Evolutionary conservation across 164 flowering plant species (phyloP), one percentile per base, ranked within the genome.

Genomic region (Santalum album): DNA sequence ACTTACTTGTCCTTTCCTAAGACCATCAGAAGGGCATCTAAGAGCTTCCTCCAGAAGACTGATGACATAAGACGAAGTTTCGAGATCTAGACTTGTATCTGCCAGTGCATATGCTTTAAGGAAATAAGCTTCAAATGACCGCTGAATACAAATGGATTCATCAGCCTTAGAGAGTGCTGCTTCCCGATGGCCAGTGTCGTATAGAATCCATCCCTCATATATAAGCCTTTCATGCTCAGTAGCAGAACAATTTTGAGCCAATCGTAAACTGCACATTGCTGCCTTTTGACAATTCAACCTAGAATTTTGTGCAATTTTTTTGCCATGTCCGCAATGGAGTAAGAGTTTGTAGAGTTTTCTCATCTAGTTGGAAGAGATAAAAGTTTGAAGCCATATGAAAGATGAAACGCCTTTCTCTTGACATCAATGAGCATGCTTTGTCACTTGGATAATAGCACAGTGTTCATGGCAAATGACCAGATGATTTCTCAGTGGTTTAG

Each of bases 201-300:
- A 84, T 19, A 80, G 63, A 55, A 82, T 78, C 88, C 91, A 82
- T 45, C 91, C 91, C 73, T 84, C 91, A 58, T 84, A 84, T 2
- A 84, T 76, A 58, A 82, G 73, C 67, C 74, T 76, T 59, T 84
- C 91, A 55, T 76, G 76, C 60, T 79, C 72, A 39, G 81, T 70
- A 16, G 59, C 38, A 34, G 90, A 75, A 65, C 70, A 66, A 45
- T 85, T 81, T 61, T 90, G 69, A 45, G 97, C 97, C 76, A 78
- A 42, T 5, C 90, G 68, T 68, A 90, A 61, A 59, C 94, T 77
- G 21, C 82, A 76, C 94, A 90, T 80, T 29, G 95, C 95, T 53
- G 96, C 87, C 71, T 83, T 84, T 49, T 81, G 95, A 68, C 90
- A 82, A 57, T 90, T 90, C 60, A 90, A 71, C 82, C 97, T 90